Percentiles rank a stretch among this genome's conserved stretches.
These are phyloP conservation scores for Cercospora berteroae DNA, from an alignment of 2,329 filamentous ascomycete species.

Conservation along the genomic window DNA sequence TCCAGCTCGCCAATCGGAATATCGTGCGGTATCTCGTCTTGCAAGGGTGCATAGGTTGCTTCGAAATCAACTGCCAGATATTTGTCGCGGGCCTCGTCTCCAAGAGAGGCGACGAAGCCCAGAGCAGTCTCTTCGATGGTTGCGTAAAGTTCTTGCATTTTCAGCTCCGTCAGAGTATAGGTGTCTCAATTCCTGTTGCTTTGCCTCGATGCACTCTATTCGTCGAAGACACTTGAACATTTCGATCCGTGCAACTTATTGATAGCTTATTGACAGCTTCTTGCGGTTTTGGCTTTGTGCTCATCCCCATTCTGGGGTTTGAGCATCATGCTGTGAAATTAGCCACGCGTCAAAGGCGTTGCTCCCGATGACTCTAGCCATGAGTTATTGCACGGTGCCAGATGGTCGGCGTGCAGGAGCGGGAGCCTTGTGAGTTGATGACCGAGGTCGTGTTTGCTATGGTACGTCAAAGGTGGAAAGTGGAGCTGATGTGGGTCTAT, in stretches of 20 bases:
- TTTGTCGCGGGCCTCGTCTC: neutral
- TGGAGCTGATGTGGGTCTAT: conserved; percentile 3
- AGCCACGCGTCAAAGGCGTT: neutral
- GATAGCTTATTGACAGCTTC: neutral
- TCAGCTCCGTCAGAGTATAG: neutral
- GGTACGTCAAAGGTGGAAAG: neutral
- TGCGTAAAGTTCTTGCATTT: conserved; percentile 10
- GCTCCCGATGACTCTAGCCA: neutral
- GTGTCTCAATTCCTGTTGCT: neutral
- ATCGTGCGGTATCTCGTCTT: neutral
- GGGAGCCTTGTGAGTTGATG: neutral
- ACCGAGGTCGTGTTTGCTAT: neutral
- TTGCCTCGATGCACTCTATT: neutral
- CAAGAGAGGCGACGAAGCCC: conserved; percentile 4
- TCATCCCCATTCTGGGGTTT: neutral
- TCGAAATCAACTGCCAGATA: conserved; percentile 1
- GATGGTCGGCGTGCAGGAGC: neutral
- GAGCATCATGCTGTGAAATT: neutral
- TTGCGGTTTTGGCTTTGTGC: neutral
- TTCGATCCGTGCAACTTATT: neutral
- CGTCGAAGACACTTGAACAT: neutral
- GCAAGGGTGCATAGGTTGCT: conserved; percentile 3
- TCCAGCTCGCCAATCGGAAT: neutral
- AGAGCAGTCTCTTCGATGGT: conserved; percentile 8
- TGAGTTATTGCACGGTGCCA: neutral